phyloP scores from a whole-genome alignment of 805 yeast genomes.

The Grigorovia humatica region DNA sequence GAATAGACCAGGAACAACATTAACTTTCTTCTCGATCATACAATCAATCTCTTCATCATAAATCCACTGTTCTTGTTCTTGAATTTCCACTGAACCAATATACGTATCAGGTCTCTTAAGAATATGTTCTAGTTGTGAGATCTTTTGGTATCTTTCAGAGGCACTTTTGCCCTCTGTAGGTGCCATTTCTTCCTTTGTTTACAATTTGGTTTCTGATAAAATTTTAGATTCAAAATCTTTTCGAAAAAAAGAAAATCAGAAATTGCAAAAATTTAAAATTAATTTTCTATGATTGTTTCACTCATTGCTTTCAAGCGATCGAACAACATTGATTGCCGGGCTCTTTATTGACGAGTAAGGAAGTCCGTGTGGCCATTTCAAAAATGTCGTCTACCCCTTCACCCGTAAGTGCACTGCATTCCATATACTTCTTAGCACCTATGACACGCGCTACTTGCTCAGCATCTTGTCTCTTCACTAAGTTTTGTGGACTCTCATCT shows the following conservation, averaged over 20 bases:
- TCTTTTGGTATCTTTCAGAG: constrained; percentile 78
- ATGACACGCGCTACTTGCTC: constrained; percentile 63
- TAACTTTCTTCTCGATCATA: constrained; percentile 52
- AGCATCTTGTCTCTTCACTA: constrained; percentile 39
- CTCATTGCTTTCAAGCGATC: constrained; percentile 8
- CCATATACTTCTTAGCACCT: constrained; percentile 76
- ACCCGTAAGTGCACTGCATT: constrained; percentile 86
- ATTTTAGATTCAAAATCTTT: background rate
- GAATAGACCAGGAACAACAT: constrained; percentile 89
- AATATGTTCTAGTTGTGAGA: constrained; percentile 92
- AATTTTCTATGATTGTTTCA: background rate
- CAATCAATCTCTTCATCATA: constrained; percentile 53
- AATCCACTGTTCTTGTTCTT: constrained; percentile 77
- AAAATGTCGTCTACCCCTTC: constrained; percentile 92
- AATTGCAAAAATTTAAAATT: background rate
- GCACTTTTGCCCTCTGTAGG: constrained; percentile 31
- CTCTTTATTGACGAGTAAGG: constrained; percentile 47
- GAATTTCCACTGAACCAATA: constrained; percentile 85
- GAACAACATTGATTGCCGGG: constrained; percentile 32
- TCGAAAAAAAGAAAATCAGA: background rate
- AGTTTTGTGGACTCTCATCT: background rate
- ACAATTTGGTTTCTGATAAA: background rate
- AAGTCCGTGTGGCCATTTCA: constrained; percentile 81
- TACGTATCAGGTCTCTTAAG: constrained; percentile 96
- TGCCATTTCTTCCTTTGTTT: constrained; percentile 2